phyloP scores from a whole-genome alignment of 352 stramenopile genomes.

The Phytopythium mirpurense region DNA sequence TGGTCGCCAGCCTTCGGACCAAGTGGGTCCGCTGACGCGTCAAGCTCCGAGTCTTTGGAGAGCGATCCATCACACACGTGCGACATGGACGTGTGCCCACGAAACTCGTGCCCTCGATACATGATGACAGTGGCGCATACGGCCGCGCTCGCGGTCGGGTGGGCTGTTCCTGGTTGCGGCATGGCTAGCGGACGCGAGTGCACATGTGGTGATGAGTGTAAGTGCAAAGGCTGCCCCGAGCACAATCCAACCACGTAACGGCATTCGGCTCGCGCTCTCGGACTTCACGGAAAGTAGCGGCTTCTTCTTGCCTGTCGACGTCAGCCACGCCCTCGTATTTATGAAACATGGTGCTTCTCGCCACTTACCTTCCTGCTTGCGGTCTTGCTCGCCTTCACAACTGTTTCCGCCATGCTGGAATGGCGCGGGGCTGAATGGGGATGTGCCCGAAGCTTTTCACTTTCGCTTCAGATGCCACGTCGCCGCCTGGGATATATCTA shows the following conservation, averaged over 20 bases:
- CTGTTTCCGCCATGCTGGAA: conserved; percentile 55
- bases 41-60: not conserved
- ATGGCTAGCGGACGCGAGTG: conserved; percentile 79
- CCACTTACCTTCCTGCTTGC: not conserved
- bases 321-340: conserved; percentile 1
- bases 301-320: not conserved
- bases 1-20: not conserved
- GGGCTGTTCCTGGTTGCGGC: conserved; percentile 69
- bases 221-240: conserved; percentile 67
- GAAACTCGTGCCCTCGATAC: conserved; percentile 71
- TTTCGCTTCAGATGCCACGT: conserved; percentile 46
- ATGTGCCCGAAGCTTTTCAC: conserved; percentile 68
- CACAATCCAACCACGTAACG: conserved; percentile 46
- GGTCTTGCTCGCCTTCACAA: not conserved
- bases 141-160: conserved; percentile 69
- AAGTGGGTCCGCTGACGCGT: not conserved
- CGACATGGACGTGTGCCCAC: conserved; percentile 52
- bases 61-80: conserved; percentile 37
- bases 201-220: conserved; percentile 73
- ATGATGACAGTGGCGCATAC: conserved; percentile 74
- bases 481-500: conserved; percentile 37
- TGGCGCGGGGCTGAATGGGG: conserved; percentile 50
- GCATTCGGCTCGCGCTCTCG: not conserved
- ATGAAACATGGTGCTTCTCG: not conserved
- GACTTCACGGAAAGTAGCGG: conserved; percentile 14